Evolutionary conservation across 78 protist species (phyloP).

Genomic region (Diacronema lutheri): DNA sequence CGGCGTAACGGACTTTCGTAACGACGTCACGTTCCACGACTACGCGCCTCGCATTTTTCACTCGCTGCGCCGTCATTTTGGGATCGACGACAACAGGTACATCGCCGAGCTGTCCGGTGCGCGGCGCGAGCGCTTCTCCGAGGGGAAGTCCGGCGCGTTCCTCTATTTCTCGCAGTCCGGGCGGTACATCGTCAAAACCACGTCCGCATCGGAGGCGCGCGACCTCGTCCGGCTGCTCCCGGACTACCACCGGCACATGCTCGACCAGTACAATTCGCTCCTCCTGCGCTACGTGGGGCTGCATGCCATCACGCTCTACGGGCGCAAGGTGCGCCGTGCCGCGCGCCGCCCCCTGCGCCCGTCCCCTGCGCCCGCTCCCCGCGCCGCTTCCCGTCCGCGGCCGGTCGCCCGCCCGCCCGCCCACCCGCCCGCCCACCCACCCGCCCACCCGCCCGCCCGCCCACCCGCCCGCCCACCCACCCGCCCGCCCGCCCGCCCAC

Average conservation of each 20-base stretch:
- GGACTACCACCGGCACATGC: slow-evolving; percentile 11
- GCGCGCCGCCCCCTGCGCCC: neutral
- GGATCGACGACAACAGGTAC: too few species aligned
- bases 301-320: neutral
- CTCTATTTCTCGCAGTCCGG: slow-evolving; percentile 34
- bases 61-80: too few species aligned
- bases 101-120: too few species aligned
- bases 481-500: too few species aligned
- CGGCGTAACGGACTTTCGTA: too few species aligned
- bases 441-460: too few species aligned
- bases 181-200: slow-evolving; percentile 35
- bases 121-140: neutral
- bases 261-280: neutral
- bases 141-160: slow-evolving; percentile 36
- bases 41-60: too few species aligned
- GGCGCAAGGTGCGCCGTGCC: neutral
- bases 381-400: neutral
- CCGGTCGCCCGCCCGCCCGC: neutral
- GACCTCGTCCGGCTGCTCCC: neutral
- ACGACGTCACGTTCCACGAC: too few species aligned
- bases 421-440: too few species aligned
- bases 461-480: too few species aligned
- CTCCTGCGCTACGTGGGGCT: slow-evolving; percentile 4
- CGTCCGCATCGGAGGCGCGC: neutral
- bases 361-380: neutral